Conservation (phyloP, 805 yeast genomes). For the Debaryomyces tyrocola region DNA sequence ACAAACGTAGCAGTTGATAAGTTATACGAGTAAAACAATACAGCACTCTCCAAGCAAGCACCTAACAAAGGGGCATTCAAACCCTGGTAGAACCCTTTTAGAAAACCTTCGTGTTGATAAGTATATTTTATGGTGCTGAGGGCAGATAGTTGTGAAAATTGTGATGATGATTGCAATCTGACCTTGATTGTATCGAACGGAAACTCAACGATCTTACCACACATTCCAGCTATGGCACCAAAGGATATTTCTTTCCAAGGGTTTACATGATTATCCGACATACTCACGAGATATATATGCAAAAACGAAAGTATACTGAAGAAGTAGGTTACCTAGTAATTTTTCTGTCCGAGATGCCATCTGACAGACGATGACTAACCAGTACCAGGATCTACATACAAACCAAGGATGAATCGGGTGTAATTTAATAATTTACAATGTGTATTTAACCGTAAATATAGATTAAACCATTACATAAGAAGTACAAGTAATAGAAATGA, state of each 20-base stretch:
- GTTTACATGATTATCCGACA: slow-evolving; percentile 8
- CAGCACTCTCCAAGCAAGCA: slow-evolving; percentile 87
- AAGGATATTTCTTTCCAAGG: slow-evolving; percentile 41
- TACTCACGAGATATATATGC: neutral
- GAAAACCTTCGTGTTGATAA: slow-evolving; percentile 61
- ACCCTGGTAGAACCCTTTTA: slow-evolving; percentile 78
- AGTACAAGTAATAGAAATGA: neutral
- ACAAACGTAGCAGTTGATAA: slow-evolving; percentile 35
- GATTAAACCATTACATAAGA: slow-evolving; percentile 9
- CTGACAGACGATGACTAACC: too few species aligned
- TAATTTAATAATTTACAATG: slow-evolving; percentile 3
- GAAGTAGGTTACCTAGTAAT: too few species aligned
- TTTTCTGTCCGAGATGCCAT: too few species aligned
- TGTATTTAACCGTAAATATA: slow-evolving; percentile 9
- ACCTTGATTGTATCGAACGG: slow-evolving; percentile 95
- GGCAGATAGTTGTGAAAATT: slow-evolving; percentile 55
- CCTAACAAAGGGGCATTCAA: slow-evolving; percentile 81
- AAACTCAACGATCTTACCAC: slow-evolving; percentile 82
- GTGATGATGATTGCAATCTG: slow-evolving; percentile 64
- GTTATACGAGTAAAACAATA: slow-evolving; percentile 68
- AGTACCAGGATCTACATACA: too few species aligned
- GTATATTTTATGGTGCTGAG: slow-evolving; percentile 65
- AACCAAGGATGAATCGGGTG: neutral
- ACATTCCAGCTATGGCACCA: slow-evolving; percentile 71
- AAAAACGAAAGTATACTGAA: too few species aligned